Evolutionary conservation across 1,139 yeast species (phyloP), one percentile per base, ranked within the genome.

Genomic region (Suhomyces bokatorum): DNA sequence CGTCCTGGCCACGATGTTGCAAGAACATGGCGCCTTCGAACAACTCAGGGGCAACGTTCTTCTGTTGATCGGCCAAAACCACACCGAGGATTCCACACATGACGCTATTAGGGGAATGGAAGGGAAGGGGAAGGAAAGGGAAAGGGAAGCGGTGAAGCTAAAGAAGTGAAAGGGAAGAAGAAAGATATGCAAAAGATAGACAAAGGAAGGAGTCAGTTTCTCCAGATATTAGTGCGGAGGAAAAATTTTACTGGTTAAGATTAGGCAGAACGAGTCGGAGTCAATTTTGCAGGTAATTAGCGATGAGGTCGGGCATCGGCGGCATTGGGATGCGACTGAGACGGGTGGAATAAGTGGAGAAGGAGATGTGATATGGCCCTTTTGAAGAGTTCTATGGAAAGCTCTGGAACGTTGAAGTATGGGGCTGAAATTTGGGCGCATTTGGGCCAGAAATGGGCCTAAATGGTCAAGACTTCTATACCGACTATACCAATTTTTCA

Each of bases 1-100:
- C 99, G 66, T 93, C 99, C 69, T 93, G 99, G 38, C 99, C 99
- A 62, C 99, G 81, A 64, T 93, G 99, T 64, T 93, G 99, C 51
- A 93, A 75, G 64, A 86, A 93, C 74, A 90, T 83, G 51, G 95
- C 87, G 15, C 97, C 97, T 66, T 93, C 99, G 51, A 89, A 84
- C 44, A 93, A 74, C 62, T 91, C 98, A 9, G 96, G 83, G 16
- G 97, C 95, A 42, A 87, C 97, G 47, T 80, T 77, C 42, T 77
- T 78, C 28, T 74, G 68, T 54, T 83, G 86, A 65, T 90, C 88
- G 12, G 96, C 89, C 50, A 89, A 75, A 39, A 89, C 87, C 46
- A 91, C 77, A 50, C 97, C 99, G 58, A 91, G 73, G 52, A 93
- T 85, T 58, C 99, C 99, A 81, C 99, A 93, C 99, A 89, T 89